These are phyloP conservation scores for Neonectria faginata DNA, from an alignment of 2,329 filamentous ascomycete genomes.

Conservation along the genomic window DNA sequence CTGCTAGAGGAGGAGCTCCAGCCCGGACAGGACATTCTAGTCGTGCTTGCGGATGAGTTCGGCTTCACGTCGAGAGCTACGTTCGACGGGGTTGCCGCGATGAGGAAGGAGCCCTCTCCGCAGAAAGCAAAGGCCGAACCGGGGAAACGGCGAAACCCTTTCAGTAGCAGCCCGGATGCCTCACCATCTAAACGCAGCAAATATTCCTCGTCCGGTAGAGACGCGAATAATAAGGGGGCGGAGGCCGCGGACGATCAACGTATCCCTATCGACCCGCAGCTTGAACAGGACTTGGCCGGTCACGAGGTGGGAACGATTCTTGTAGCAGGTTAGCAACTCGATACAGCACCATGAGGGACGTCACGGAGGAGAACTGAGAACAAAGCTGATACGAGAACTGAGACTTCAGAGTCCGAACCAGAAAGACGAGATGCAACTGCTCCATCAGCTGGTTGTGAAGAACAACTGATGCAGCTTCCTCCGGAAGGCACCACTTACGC, in stretches of 20 bases:
- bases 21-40: slow-evolving; percentile 26
- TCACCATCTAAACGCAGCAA: neutral
- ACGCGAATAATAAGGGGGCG: neutral
- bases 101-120: slow-evolving; percentile 12
- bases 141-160: neutral
- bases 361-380: neutral
- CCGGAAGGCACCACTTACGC: too few species aligned
- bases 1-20: slow-evolving; percentile 20
- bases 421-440: slow-evolving; percentile 8
- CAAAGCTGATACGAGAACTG: neutral
- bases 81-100: slow-evolving; percentile 9
- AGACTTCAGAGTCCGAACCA: slow-evolving; percentile 19
- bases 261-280: neutral
- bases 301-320: too few species aligned
- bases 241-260: neutral
- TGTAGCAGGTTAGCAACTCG: too few species aligned
- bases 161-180: neutral
- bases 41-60: slow-evolving; percentile 28
- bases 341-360: neutral
- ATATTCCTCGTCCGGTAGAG: neutral
- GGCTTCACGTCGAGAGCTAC: slow-evolving; percentile 17
- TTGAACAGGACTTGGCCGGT: too few species aligned
- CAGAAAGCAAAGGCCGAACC: neutral
- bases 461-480: neutral
- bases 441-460: slow-evolving; percentile 9